Evolutionary conservation across 768 basidiomycete species (phyloP), one percentile per base, ranked within the genome.

Genomic region (button mushroom (Agaricus bisporus)): DNA sequence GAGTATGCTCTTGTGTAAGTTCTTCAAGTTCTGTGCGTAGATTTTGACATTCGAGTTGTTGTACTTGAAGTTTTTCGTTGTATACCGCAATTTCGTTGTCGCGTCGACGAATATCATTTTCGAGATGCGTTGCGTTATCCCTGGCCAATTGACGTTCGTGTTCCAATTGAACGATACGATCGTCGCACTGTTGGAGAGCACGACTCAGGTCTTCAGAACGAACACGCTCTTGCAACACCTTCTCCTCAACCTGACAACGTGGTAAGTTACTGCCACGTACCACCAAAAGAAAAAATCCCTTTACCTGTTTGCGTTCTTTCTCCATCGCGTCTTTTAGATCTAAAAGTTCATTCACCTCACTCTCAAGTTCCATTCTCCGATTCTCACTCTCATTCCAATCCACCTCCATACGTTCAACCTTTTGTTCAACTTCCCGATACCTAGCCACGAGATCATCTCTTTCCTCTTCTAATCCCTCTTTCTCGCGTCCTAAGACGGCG

Each of bases 301-400:
- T 25, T 61, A 85, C 83, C 75, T 81, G 72, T 4, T 72, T 73
- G 14, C 71, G 74, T 61, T 85, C 81, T 58, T 73, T 77, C 62
- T 85, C 82, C 12, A 82, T 61, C 14, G 70, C 73, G 35, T 82
- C 80, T 60, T 76, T 82, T 28, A 70, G 64, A 4, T 70, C 68
- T 72, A 73, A 79, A 2, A 78, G 59, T 51, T 82, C 79, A 44
- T 82, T 75, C 17, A 82, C 55, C 51, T 85, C 77, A 22, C 64
- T 66, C 56, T 86, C 83, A 1, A 86, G 65, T 51, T 84, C 81
- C 20, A 65, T 67, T 58, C 72, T 78, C 64, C 69, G 75, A 60
- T 78, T 79, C 62, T 85, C 83, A 55, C 65, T 70, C 42, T 82
- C 78, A 25, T 72, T 75, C 75, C 76, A 82, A 48, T 83, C 80